Evolutionary conservation across 1,139 yeast species (phyloP), one percentile per base, ranked within the genome.

Genomic region (Debaryomyces robertsiae): DNA sequence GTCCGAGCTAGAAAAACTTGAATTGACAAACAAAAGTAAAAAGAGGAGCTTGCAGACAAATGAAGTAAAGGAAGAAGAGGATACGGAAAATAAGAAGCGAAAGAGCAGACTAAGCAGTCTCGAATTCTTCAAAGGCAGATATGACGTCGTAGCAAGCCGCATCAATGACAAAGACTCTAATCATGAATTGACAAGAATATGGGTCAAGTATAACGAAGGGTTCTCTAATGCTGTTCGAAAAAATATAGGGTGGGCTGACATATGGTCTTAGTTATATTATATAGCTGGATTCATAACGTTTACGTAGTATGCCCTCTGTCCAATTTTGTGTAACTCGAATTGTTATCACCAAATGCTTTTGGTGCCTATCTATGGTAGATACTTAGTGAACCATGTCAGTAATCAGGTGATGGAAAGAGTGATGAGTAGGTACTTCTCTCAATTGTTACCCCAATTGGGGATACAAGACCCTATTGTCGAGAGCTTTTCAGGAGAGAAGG

Each of bases 131-230:
- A 69, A 63, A 46, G 63, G 60, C 2, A 64, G 58, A 44, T 71
- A 72, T 44, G 74, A 67, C 22, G 68, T 63, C 16, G 47, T 67
- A 10, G 47, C 64, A 43, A 56, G 54, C 11, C 64, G 58, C 39
- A 47, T 52, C 14, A 54, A 54, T 9, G 50, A 50, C 24, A 29
- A 48, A 2, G 41, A 39, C 27, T 39, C 46, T 34, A 43, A 49
- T 11, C 44, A 43, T 16, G 53, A 49, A 22, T 50, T 54, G 14
- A 44, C 60, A 9, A 70, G 85, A 46, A 84, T 89, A 6, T 93
- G 98, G 98, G 87, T 93, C 11, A 91, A 87, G 56, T 91, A 84
- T 55, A 86, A 86, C 49, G 98, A 91, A 61, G 98, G 98, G 1
- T 91, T 86, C 54, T 87, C 96, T 6, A 87, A 91, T 61, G 98